Evolutionary conservation across 2,329 filamentous ascomycete genomes (phyloP).

Genomic region (Colletotrichum musae): DNA sequence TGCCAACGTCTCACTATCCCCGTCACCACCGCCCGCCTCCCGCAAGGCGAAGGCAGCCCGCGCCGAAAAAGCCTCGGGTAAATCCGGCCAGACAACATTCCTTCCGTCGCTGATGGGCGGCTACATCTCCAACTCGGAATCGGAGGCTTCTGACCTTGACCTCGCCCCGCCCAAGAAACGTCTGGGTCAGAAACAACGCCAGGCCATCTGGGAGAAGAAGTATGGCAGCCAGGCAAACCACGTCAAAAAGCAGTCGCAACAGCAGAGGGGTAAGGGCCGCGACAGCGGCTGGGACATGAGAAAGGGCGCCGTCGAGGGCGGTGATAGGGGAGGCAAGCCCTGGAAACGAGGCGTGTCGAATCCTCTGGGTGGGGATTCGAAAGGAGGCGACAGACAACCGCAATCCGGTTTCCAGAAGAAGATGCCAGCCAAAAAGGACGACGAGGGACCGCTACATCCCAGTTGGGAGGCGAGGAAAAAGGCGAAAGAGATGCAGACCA

Average conservation of each 20-base stretch:
- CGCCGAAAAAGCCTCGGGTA: slow-evolving; percentile 30
- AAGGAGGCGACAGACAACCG: slow-evolving; percentile 42
- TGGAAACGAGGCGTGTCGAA: slow-evolving; percentile 68
- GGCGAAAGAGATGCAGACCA: slow-evolving; percentile 70
- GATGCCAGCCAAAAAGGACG: slow-evolving; percentile 58
- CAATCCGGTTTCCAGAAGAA: slow-evolving; percentile 48
- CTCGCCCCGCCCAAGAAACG: slow-evolving; percentile 78
- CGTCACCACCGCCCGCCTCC: slow-evolving; percentile 48
- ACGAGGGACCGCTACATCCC: slow-evolving; percentile 71
- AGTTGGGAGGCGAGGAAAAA: slow-evolving; percentile 76
- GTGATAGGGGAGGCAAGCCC: slow-evolving; percentile 57
- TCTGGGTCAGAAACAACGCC: slow-evolving; percentile 82
- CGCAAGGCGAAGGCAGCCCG: slow-evolving; percentile 52
- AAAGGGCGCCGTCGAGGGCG: slow-evolving; percentile 66
- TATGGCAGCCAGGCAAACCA: slow-evolving; percentile 81
- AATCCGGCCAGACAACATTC: slow-evolving; percentile 69
- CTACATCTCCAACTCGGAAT: slow-evolving; percentile 84
- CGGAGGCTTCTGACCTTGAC: slow-evolving; percentile 75
- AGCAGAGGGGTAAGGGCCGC: slow-evolving; percentile 50
- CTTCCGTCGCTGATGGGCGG: slow-evolving; percentile 84
- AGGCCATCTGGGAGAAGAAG: slow-evolving; percentile 86
- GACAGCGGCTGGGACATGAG: slow-evolving; percentile 72
- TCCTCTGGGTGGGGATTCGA: slow-evolving; percentile 45
- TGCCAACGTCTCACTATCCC: slow-evolving; percentile 46
- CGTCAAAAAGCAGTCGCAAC: slow-evolving; percentile 57